Evolutionary conservation across 2,329 filamentous ascomycete genomes (phyloP).

Genomic region (Cercospora citrullina): DNA sequence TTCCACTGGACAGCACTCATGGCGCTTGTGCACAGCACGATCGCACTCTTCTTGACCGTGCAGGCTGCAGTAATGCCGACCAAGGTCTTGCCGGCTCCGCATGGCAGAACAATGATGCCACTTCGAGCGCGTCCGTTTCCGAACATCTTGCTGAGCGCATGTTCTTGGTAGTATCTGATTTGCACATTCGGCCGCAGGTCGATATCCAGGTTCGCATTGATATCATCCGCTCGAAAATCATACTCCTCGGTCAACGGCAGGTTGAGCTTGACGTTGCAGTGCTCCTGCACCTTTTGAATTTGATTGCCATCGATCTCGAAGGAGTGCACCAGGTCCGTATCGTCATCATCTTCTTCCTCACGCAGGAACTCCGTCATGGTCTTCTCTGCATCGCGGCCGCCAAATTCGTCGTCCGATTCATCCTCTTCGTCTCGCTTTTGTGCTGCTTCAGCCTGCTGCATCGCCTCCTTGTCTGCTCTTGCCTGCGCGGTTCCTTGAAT

Average conservation of each 20-base stretch:
- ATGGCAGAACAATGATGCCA: conserved; percentile 94
- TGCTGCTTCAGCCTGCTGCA: conserved; percentile 49
- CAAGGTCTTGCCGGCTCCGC: conserved; percentile 93
- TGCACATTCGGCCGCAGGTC: conserved; percentile 85
- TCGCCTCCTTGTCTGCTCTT: conserved; percentile 77
- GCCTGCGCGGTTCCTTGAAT: conserved; percentile 95
- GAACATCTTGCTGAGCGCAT: conserved; percentile 98
- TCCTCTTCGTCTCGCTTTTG: conserved; percentile 51
- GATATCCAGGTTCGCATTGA: conserved; percentile 89
- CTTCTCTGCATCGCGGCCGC: conserved; percentile 44
- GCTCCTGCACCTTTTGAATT: conserved; percentile 84
- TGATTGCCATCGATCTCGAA: conserved; percentile 84
- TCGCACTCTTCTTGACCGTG: conserved; percentile 94
- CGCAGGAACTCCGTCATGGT: conserved; percentile 69
- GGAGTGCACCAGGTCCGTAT: conserved; percentile 82
- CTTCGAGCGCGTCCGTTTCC: conserved; percentile 96
- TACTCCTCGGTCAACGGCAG: conserved; percentile 94
- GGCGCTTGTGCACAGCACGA: conserved; percentile 92
- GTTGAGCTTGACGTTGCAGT: conserved; percentile 75
- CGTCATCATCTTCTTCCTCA: conserved; percentile 79
- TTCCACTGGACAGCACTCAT: conserved; percentile 99
- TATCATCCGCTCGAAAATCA: conserved; percentile 88
- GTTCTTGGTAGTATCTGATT: conserved; percentile 94
- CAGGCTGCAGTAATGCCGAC: conserved; percentile 98
- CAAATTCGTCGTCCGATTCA: conserved; percentile 57